phyloP scores from a whole-genome alignment of 768 basidiomycete species.

The Plicaturopsis crispa region DNA sequence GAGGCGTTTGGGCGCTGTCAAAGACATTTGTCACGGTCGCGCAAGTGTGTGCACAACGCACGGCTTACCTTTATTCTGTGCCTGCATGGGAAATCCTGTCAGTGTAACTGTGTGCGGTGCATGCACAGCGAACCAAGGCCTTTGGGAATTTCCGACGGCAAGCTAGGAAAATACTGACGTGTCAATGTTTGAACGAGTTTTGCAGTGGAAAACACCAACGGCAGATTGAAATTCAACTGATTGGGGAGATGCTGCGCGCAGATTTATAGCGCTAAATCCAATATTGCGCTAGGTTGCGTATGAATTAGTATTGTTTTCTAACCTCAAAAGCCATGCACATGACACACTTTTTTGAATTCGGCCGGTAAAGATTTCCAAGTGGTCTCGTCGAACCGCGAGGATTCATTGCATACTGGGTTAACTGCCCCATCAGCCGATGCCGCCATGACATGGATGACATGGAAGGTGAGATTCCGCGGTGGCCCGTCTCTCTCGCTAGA shows the following conservation, averaged over 20 bases:
- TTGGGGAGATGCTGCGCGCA: constrained; percentile 33
- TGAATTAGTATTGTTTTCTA: background rate
- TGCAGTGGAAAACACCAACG: constrained; percentile 23
- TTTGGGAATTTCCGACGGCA: constrained; percentile 25
- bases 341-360: constrained; percentile 54
- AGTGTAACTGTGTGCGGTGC: constrained; percentile 38
- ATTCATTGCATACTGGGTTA: constrained; percentile 48
- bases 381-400: constrained; percentile 36
- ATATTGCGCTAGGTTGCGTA: constrained; percentile 46
- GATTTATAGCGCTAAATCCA: constrained; percentile 41
- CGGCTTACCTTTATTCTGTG: constrained; percentile 23
- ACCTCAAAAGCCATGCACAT: background rate
- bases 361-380: constrained; percentile 54
- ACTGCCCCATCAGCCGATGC: constrained; percentile 45
- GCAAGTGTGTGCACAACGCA: background rate
- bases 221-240: constrained; percentile 44
- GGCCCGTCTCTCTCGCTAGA: constrained; percentile 20
- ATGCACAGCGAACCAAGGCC: constrained; percentile 52
- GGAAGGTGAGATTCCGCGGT: constrained; percentile 20
- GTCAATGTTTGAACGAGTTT: constrained; percentile 1
- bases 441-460: constrained; percentile 58
- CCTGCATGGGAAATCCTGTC: constrained; percentile 35
- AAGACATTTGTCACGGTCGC: constrained; percentile 5
- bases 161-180: constrained; percentile 18
- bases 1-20: constrained; percentile 33